These are phyloP conservation scores for Gyrodon lividus DNA, from an alignment of 768 basidiomycete genomes.

Conservation along the genomic window DNA sequence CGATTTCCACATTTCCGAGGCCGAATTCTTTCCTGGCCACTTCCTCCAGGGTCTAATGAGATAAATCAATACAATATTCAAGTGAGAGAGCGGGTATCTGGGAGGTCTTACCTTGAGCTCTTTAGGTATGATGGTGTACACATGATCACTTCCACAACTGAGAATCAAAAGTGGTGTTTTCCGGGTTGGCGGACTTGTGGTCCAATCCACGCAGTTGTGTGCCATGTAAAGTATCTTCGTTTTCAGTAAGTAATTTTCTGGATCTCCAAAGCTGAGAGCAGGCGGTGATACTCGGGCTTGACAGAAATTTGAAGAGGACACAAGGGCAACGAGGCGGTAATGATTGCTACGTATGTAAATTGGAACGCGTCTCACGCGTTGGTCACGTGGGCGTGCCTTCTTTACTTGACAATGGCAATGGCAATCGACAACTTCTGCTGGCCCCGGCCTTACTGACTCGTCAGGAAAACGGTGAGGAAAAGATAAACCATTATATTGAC, in stretches of 20 bases:
- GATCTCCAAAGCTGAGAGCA: no score
- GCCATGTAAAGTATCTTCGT: no score
- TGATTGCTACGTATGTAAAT: neutral
- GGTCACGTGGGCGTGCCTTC: neutral
- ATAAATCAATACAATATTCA: no score
- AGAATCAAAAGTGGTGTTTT: constrained; percentile 23
- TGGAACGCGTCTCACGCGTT: neutral
- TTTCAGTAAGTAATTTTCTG: no score
- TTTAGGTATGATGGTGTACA: constrained; percentile 20
- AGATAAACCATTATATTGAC: no score
- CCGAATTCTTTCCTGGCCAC: constrained; percentile 19
- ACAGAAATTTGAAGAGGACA: no score
- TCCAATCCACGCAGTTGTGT: constrained; percentile 31
- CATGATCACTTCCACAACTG: constrained; percentile 7
- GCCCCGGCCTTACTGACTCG: no score
- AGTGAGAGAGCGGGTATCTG: neutral
- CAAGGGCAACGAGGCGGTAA: no score
- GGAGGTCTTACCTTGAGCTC: constrained; percentile 13
- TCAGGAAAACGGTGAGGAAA: no score
- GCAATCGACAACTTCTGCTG: no score
- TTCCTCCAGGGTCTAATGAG: constrained; percentile 20
- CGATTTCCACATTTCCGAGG: constrained; percentile 16
- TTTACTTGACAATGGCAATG: no score
- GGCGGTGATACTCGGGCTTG: no score
- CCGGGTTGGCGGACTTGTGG: constrained; percentile 13